phyloP scores from a whole-genome alignment of 2,329 filamentous ascomycete species.

The Cercospora sp. region DNA sequence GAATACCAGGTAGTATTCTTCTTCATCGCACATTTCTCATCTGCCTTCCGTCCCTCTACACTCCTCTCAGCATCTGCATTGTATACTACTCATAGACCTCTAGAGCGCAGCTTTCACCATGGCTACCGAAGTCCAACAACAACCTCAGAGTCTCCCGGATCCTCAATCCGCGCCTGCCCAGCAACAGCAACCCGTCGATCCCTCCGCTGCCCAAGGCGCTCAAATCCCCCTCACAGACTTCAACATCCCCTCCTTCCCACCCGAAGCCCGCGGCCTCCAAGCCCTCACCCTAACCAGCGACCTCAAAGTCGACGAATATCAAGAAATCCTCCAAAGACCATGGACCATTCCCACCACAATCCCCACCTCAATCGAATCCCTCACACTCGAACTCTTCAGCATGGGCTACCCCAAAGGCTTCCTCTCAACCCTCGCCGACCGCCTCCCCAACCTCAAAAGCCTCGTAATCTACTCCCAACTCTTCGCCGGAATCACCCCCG shows the following conservation, averaged over 20 bases:
- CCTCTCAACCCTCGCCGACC: constrained; percentile 42
- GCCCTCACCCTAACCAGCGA: constrained; percentile 52
- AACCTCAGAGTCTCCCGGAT: background rate
- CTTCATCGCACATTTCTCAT: background rate
- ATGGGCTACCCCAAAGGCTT: constrained; percentile 51
- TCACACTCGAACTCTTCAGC: constrained; percentile 53
- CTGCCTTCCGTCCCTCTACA: background rate
- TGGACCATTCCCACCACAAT: constrained; percentile 41
- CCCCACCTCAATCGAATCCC: constrained; percentile 43
- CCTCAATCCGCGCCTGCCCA: background rate
- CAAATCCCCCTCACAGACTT: constrained; percentile 51
- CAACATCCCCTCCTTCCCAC: constrained; percentile 48
- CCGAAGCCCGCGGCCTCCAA: constrained; percentile 45
- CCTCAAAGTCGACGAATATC: constrained; percentile 51
- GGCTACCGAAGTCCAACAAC: constrained; percentile 11
- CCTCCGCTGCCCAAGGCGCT: constrained; percentile 42
- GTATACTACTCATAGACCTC: background rate
- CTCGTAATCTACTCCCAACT: constrained; percentile 51
- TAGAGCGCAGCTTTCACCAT: background rate
- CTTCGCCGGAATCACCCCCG: constrained; percentile 46
- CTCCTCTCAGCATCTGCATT: background rate
- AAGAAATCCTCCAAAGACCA: constrained; percentile 39
- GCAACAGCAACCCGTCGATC: constrained; percentile 10
- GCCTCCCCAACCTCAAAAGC: constrained; percentile 45
- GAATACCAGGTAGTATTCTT: background rate